These are phyloP conservation scores for Chalaropsis ovoidea DNA, from an alignment of 2,329 filamentous ascomycete species.

Conservation along the genomic window DNA sequence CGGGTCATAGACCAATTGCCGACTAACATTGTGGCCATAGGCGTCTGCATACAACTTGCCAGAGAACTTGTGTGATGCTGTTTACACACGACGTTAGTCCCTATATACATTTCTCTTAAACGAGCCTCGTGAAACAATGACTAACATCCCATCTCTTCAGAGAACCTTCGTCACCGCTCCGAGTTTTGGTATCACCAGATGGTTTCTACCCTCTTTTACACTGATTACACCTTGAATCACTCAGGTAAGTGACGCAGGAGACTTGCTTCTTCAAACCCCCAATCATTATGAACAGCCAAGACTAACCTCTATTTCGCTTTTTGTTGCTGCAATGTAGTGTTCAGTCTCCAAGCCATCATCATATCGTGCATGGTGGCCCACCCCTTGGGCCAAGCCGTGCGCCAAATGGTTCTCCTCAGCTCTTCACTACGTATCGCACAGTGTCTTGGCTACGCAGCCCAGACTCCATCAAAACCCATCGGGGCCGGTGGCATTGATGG, in stretches of 20 bases:
- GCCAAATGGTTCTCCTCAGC: conserved; percentile 24
- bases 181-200: conserved; percentile 19
- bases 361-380: conserved; percentile 25
- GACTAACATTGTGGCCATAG: not conserved
- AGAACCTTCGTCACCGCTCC: not conserved
- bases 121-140: not conserved
- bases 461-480: conserved; percentile 4
- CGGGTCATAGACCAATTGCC: not conserved
- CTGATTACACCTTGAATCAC: conserved; percentile 20
- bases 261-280: no score
- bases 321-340: not conserved
- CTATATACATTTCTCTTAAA: not conserved
- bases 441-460: conserved; percentile 19
- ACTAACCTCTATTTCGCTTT: not conserved
- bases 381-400: conserved; percentile 21
- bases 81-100: conserved; percentile 9
- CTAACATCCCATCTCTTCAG: not conserved
- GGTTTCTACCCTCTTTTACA: conserved; percentile 8
- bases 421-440: conserved; percentile 22
- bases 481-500: not conserved
- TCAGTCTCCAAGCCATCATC: conserved; percentile 22
- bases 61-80: conserved; percentile 7
- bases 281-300: not conserved
- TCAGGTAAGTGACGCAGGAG: conserved; percentile 6
- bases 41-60: conserved; percentile 24